A percentile compares a stretch with the other conserved stretches of the same genome.
These are phyloP conservation scores for Simmondsia chinensis DNA, from an alignment of 148 eudicot species.

Conservation along the genomic window DNA sequence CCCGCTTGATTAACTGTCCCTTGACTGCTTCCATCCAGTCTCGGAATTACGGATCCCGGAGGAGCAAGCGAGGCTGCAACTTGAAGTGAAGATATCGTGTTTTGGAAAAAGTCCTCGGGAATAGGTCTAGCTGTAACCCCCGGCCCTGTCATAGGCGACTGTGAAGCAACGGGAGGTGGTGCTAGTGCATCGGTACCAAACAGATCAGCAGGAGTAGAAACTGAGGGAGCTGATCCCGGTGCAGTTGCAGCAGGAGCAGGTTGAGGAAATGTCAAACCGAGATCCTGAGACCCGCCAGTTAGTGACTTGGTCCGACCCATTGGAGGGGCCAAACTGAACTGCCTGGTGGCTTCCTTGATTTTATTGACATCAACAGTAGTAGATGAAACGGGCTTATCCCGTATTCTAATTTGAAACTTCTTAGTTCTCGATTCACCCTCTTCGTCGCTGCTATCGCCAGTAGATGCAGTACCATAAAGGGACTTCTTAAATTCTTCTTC, in stretches of 20 bases:
- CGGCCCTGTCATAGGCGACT: constrained; percentile 40
- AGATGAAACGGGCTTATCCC: constrained; percentile 64
- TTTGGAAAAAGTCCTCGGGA: constrained; percentile 95
- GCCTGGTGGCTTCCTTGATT: constrained; percentile 95
- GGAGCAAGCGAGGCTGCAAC: constrained; percentile 84
- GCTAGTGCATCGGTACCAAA: constrained; percentile 50
- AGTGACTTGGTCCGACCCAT: constrained; percentile 74
- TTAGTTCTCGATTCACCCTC: constrained; percentile 69
- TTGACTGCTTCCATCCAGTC: constrained; percentile 40
- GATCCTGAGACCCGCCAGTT: constrained; percentile 47
- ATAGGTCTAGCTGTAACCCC: constrained; percentile 67
- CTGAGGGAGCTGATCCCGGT: constrained; percentile 23
- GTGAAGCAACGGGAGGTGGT: constrained; percentile 39
- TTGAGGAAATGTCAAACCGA: constrained; percentile 40
- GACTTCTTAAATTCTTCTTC: constrained; percentile 94
- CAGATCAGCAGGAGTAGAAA: constrained; percentile 46
- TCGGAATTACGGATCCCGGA: constrained; percentile 71
- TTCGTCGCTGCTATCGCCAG: constrained; percentile 94
- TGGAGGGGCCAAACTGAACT: constrained; percentile 71
- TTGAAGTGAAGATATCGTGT: constrained; percentile 84
- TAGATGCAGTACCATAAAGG: constrained; percentile 49
- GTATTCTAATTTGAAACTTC: constrained; percentile 68
- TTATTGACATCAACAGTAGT: constrained; percentile 86
- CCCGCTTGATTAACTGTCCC: constrained; percentile 31
- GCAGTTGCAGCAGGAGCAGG: constrained; percentile 30